A percentile compares a stretch with the other conserved stretches of the same genome.
These are phyloP conservation scores for Colletotrichum sp. DNA, from an alignment of 2,329 filamentous ascomycete genomes.

Conservation along the genomic window DNA sequence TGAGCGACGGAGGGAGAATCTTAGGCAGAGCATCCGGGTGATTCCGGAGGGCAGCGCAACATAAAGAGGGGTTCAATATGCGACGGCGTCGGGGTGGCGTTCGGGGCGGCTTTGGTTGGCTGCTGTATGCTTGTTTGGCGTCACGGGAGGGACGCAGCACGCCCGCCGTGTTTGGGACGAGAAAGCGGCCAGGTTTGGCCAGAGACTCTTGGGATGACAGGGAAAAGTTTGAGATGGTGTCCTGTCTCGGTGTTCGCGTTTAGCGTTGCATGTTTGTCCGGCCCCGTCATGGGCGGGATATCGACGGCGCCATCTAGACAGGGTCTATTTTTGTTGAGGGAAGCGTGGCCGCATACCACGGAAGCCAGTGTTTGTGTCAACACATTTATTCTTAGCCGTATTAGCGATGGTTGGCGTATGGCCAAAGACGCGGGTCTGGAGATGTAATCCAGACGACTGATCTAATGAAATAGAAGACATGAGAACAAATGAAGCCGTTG, in stretches of 20 bases:
- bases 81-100: neutral
- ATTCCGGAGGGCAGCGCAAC: conserved; percentile 26
- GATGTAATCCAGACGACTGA: neutral
- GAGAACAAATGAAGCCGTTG: neutral
- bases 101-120: neutral
- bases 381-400: neutral
- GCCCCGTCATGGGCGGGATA: neutral
- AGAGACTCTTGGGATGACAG: neutral
- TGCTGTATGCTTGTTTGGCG: neutral
- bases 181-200: neutral
- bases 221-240: neutral
- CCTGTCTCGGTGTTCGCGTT: neutral
- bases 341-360: neutral
- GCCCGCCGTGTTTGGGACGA: neutral
- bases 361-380: neutral
- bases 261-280: conserved; percentile 7
- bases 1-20: conserved; percentile 37
- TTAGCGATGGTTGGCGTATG: neutral
- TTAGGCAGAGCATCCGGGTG: conserved; percentile 41
- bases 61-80: neutral
- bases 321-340: neutral
- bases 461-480: neutral
- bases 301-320: neutral
- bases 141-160: neutral
- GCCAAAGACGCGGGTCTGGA: neutral